Evolutionary conservation across 2,329 filamentous ascomycete species (phyloP), one percentile per base, ranked within the genome.

Genomic region (Septoria petroselini): DNA sequence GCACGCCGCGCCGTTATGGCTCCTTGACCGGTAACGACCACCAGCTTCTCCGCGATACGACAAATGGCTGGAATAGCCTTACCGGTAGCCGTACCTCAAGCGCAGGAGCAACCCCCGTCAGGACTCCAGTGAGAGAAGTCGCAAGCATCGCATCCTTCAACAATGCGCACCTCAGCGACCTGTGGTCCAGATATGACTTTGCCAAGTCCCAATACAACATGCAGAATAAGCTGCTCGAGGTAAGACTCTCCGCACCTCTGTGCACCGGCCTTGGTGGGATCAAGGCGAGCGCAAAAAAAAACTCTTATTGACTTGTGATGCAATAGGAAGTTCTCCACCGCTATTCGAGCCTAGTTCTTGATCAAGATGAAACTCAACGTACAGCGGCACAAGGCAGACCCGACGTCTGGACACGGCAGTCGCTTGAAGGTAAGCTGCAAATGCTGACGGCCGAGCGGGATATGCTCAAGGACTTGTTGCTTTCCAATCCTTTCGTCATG

Each of bases 401-500:
- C 27, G 34, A 37, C 7, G 23, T 4, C 19, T 21, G 15, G 14
- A 23, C 33, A 30, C 43, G 39, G 21, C 33, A 35, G 12, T 25
- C 43, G 6, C 15, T 46, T 19, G 19, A 29, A 34, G 43, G 31
- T 12, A 46, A 25, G n/a, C 23, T 46, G 14, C 43, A 39, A 31
- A 21, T 46, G 19, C 18, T 46, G 33, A 31, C 43, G 14, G 27
- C 34, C 9, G 43, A 46, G 5, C 43, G 43, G 21, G 34, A 46
- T 17, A 17, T 41, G 45, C 30, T 41, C 37, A 48, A 48, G 37
- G 18, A 41, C 7, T 19, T 41, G 37, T 27, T 48, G 18, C 45
- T 48, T 2, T 30, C 45, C 7, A 77, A 79, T 52, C 75, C 80
- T 0, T 84, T 82, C 57, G 76, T 80, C 3, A 68, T 84, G 2